Evolutionary conservation across 352 stramenopile genomes (phyloP), one percentile per base, ranked within the genome.

Genomic region (Pythium plurisporium): DNA sequence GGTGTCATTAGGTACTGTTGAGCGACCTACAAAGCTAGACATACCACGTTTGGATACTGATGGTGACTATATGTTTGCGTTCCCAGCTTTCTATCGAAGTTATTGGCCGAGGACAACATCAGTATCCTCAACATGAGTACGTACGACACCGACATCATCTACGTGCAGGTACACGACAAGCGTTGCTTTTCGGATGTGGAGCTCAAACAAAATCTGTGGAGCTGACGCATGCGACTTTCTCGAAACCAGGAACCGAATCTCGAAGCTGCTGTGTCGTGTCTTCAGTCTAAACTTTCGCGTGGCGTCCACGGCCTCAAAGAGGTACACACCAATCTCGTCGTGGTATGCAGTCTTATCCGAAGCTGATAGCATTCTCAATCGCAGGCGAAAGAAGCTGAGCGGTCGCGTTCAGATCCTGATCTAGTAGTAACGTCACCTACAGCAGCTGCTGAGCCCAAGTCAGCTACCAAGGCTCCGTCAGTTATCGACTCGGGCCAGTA

Each of bases 91-190:
- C 57, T 94, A 23, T 94, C 84, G 34, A 91, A 91, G 46, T 59
- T 92, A 30, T 65, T 94, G 11, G 84, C 84, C 0, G 79, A 91
- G 51, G 82, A 91, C 55, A 65, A 82, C 33, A 94, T 94, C 55
- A 92, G 82, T 80, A 94, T 94, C 57, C 80, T 94, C 70, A 94
- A 94, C 67, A 91, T 94, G 84, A 94, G 84, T 70, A 92, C 82
- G 1, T 94, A 90, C 78, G 84, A 94, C 50, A 94, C 84, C 9
- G 84, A 94, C 64, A 85, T 94, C 48, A 94, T 94, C 47, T 92
- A 91, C 59, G 80, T 94, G 10, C 83, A 91, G 59, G 73, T 78
- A 44, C 7, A 17, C 38, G 17, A 4, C 27, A n/a, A n/a, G n/a
- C 11, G 3, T 30, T 15, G 22, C 20, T 53, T 40, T 6, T 23